Percentiles rank a stretch among this genome's conserved stretches.
Evolutionary conservation across 2,329 filamentous ascomycete genomes (phyloP).

Genomic region (Pezicula carpinea): DNA sequence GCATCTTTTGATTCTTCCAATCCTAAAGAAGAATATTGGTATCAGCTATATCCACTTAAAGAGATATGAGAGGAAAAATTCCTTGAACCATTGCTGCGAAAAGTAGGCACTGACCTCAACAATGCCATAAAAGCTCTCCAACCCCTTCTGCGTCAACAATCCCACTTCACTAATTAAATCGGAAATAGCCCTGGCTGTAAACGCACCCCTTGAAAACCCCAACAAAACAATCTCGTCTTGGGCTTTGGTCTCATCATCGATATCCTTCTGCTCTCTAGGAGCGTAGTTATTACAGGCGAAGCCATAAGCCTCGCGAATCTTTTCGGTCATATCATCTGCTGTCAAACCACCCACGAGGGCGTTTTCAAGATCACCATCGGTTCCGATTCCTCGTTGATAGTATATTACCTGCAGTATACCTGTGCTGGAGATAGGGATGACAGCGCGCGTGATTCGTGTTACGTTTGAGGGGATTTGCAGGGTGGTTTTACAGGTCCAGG

Average conservation of each 20-base stretch:
- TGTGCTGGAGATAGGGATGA: constrained; percentile 45
- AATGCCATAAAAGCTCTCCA: constrained; percentile 38
- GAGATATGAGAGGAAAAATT: no score
- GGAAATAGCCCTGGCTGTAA: constrained; percentile 33
- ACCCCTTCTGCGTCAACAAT: constrained; percentile 36
- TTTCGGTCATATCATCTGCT: constrained; percentile 47
- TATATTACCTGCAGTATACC: constrained; percentile 52
- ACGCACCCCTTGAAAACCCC: constrained; percentile 37
- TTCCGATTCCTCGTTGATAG: constrained; percentile 57
- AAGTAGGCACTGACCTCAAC: constrained; percentile 18
- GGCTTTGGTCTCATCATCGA: constrained; percentile 11
- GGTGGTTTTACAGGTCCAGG: constrained; percentile 6
- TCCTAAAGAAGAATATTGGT: constrained; percentile 15
- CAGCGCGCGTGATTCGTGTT: constrained; percentile 52
- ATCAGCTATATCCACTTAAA: no score
- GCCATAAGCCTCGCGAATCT: constrained; percentile 43
- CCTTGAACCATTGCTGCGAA: background rate
- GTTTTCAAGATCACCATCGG: constrained; percentile 42
- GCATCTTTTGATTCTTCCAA: constrained; percentile 24
- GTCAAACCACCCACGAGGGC: constrained; percentile 48
- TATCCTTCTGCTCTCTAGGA: constrained; percentile 16
- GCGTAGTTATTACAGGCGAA: constrained; percentile 41
- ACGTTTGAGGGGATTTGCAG: constrained; percentile 47
- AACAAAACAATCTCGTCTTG: constrained; percentile 32
- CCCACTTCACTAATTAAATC: constrained; percentile 33